Conservation (phyloP, 2,329 filamentous ascomycete genomes). For the Epichloe amarillans region DNA sequence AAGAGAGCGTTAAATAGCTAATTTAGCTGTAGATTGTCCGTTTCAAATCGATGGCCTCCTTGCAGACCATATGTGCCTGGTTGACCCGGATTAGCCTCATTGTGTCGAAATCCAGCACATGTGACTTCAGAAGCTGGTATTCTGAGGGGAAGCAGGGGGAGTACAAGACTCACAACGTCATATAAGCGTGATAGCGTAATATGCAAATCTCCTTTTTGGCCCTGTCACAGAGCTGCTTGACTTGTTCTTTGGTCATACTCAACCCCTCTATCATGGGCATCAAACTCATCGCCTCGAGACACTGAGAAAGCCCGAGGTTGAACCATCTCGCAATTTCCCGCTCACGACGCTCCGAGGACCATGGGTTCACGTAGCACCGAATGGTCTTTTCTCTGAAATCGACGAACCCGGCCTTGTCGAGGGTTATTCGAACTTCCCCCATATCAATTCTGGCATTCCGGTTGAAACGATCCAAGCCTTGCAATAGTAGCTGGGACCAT, state of each 20-base stretch:
- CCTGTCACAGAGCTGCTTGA: slow-evolving; percentile 46
- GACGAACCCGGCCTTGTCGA: slow-evolving; percentile 63
- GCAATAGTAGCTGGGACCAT: slow-evolving; percentile 58
- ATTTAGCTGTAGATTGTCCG: no score
- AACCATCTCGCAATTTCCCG: slow-evolving; percentile 65
- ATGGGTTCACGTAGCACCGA: slow-evolving; percentile 60
- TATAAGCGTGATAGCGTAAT: slow-evolving; percentile 57
- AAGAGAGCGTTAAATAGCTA: no score
- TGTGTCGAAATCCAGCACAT: background rate
- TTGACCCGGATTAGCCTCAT: slow-evolving; percentile 2
- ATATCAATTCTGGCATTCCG: slow-evolving; percentile 50
- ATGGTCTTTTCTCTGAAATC: slow-evolving; percentile 62
- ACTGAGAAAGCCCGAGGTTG: slow-evolving; percentile 62
- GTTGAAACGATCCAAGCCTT: slow-evolving; percentile 51
- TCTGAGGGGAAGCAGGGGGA: no score
- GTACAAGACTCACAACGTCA: slow-evolving; percentile 52
- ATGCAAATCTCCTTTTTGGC: slow-evolving; percentile 58
- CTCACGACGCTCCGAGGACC: slow-evolving; percentile 53
- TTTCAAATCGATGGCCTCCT: slow-evolving; percentile 6
- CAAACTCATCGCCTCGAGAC: slow-evolving; percentile 59
- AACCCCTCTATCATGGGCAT: slow-evolving; percentile 49
- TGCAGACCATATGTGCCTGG: slow-evolving; percentile 13
- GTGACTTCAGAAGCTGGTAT: background rate
- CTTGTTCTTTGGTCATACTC: slow-evolving; percentile 40
- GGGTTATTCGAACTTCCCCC: slow-evolving; percentile 36